Evolutionary conservation across 2,329 filamentous ascomycete species (phyloP).

Genomic region (Trichoderma sp.): DNA sequence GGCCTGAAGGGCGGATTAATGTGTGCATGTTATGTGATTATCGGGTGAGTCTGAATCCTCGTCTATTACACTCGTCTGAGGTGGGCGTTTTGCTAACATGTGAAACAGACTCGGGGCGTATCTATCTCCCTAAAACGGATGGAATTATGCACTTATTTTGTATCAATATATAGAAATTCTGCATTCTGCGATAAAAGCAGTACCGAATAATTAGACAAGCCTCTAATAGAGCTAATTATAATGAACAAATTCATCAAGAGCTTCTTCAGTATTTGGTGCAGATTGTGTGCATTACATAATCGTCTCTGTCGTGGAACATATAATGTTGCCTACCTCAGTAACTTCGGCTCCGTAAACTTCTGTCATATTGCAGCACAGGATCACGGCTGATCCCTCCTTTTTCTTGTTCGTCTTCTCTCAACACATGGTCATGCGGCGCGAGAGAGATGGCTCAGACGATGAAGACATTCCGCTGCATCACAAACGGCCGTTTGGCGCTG

Average conservation of each 20-base stretch:
- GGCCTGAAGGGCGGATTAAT: constrained; percentile 54
- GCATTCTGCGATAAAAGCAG: background rate
- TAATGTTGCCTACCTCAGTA: background rate
- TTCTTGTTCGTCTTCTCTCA: background rate
- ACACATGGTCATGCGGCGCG: constrained; percentile 27
- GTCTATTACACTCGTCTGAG: too few species aligned
- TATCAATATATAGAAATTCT: constrained; percentile 3
- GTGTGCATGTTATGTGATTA: constrained; percentile 53
- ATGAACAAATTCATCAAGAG: background rate
- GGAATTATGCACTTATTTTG: background rate
- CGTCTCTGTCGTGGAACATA: background rate
- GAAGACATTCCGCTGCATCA: constrained; percentile 51
- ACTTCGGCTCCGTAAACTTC: background rate
- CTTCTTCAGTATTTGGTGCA: background rate
- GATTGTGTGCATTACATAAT: background rate
- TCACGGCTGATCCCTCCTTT: background rate
- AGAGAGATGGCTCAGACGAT: constrained; percentile 29
- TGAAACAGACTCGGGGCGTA: constrained; percentile 9
- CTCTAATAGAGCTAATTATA: background rate
- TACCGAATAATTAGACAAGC: background rate
- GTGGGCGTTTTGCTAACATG: background rate
- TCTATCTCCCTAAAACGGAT: constrained; percentile 12
- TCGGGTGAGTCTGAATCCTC: constrained; percentile 35
- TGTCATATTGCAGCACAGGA: background rate
- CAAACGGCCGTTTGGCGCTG: constrained; percentile 53